Base-by-base conservation (phyloP, 2,329 filamentous ascomycete genomes). In the Zymoseptoria brevis region DNA sequence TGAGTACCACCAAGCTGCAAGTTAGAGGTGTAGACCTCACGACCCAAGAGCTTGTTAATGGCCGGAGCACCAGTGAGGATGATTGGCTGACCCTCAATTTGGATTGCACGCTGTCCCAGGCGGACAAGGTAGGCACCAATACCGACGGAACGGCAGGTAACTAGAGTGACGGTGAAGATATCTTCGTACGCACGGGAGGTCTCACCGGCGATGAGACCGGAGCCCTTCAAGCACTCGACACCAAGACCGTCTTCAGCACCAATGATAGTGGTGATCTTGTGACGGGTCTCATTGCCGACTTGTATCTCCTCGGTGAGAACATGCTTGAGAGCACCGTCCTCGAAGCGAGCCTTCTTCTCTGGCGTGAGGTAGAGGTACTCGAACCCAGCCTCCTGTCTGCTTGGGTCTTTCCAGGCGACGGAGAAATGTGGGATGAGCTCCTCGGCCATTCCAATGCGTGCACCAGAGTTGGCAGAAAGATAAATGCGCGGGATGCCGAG, bases 1-100 rank as follows among this genome's bases (percentile, higher is more conserved):
- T 99, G 94, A n/a, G 94, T 99, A 69, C 94, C 94, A 86, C 94
- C 94, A 66, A 99, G 90, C 81, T 99, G 94, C 72, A 99, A 79
- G 83, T 99, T 99, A 62, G 94, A 97, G 22, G 94, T 96, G 80
- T 99, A 99, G 29, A 99, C 93, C 77, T 99, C 94, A 68, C 95
- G 91, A 71, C 94, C 94, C 62, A 99, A 86, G 70, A 99, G 82
- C 80, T 97, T 99, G 85, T 99, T 99, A 75, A 99, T 88, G 60
- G 94, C 94, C 65, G 90, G 90, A 54, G 94, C 94, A 83, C 94
- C 94, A 70, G 94, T 99, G 64, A 99, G 85, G 71, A 99, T 99
- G 75, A 99, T 99, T 48, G 94, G 94, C 79, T 99, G 94, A 60
- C 94, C 94, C 77, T 99, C 94, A 66, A 99, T 95, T 78, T 99